Percentiles rank a stretch among this genome's conserved stretches.
These are phyloP conservation scores for Tuber microsphaerosporum DNA, from an alignment of 495 filamentous ascomycete species.

Conservation along the genomic window DNA sequence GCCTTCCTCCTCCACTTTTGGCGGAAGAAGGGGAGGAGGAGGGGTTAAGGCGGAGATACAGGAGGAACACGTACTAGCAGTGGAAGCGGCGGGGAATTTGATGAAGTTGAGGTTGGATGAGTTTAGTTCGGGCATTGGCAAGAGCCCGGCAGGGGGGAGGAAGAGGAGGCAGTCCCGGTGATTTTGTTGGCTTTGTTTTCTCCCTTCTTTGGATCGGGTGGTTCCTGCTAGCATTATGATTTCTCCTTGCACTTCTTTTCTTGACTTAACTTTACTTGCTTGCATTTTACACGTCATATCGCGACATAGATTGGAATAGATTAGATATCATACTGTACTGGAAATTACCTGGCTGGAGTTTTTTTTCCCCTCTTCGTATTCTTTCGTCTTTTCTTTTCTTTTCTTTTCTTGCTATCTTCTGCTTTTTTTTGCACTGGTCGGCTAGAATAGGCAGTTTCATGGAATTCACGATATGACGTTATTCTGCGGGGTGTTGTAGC, in stretches of 20 bases:
- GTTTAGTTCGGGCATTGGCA: neutral
- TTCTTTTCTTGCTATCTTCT: neutral
- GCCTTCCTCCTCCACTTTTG: neutral
- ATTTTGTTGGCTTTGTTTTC: neutral
- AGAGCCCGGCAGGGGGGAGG: neutral
- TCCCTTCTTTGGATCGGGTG: neutral
- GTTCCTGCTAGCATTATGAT: neutral
- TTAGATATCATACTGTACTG: neutral
- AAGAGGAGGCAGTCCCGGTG: conserved; percentile 1
- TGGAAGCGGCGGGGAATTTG: conserved; percentile 26
- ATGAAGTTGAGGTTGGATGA: conserved; percentile 21
- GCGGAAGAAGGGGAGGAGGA: neutral
- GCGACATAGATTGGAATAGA: neutral
- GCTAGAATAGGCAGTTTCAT: neutral
- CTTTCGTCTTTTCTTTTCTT: neutral
- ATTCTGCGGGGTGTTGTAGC: neutral
- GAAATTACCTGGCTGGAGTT: neutral
- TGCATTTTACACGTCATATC: neutral
- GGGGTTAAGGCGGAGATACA: conserved; percentile 10
- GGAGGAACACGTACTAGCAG: conserved; percentile 23
- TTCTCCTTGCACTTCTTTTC: neutral
- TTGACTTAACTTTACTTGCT: neutral
- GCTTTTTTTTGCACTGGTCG: neutral
- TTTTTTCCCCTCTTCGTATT: neutral
- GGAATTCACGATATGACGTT: neutral